phyloP scores from a whole-genome alignment of 1,284 basidiomycete genomes.

The Ganoderma meredithae region DNA sequence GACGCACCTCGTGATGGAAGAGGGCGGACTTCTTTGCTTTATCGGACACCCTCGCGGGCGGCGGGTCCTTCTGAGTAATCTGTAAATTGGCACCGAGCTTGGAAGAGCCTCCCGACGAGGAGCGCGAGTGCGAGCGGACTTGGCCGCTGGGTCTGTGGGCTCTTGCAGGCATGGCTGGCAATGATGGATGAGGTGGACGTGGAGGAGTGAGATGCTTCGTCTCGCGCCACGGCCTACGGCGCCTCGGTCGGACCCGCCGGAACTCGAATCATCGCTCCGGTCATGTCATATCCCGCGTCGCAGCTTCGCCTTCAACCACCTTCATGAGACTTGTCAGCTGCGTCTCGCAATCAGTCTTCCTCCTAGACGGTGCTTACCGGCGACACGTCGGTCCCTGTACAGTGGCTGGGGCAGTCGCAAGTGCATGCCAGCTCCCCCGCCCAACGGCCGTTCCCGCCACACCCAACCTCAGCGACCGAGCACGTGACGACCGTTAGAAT shows the following conservation, averaged over 20 bases:
- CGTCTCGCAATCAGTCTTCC: background rate
- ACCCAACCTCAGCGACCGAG: background rate
- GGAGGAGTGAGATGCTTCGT: constrained; percentile 11
- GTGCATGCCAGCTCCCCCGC: background rate
- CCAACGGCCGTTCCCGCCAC: background rate
- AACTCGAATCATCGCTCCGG: constrained; percentile 25
- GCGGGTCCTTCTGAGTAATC: constrained; percentile 69
- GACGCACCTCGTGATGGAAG: constrained; percentile 53
- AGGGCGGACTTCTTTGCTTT: constrained; percentile 58
- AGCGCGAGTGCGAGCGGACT: constrained; percentile 67
- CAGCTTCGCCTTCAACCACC: background rate
- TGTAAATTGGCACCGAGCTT: constrained; percentile 67
- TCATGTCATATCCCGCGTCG: background rate
- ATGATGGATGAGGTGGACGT: constrained; percentile 24
- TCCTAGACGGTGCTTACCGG: background rate
- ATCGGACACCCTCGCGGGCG: constrained; percentile 51
- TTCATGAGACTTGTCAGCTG: background rate
- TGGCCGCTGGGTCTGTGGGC: constrained; percentile 52
- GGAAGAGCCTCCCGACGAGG: constrained; percentile 60
- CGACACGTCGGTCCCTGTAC: background rate
- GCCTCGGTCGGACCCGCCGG: constrained; percentile 27
- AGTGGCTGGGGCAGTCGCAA: background rate
- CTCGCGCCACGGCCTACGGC: constrained; percentile 7
- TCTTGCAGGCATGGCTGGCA: constrained; percentile 55
- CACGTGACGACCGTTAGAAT: constrained; percentile 29